Evolutionary conservation across 768 basidiomycete genomes (phyloP).

Genomic region (Ramaria sp.): DNA sequence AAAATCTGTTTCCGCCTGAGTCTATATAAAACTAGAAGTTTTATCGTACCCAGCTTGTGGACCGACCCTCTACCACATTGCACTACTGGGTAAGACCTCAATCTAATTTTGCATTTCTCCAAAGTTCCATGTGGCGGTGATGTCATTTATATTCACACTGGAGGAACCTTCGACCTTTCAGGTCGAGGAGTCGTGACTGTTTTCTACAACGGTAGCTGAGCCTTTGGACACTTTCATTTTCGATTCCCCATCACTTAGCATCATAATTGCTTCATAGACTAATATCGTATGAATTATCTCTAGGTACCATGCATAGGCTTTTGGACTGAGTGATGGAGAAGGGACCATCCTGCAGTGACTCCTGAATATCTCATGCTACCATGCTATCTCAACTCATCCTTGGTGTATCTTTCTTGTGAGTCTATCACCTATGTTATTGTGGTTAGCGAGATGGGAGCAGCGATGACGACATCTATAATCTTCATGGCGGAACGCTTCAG

Average conservation of each 20-base stretch:
- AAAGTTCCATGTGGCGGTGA: slow-evolving; percentile 26
- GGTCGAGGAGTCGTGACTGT: slow-evolving; percentile 38
- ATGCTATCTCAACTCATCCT: neutral
- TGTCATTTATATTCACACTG: slow-evolving; percentile 66
- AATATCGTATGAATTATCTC: too few species aligned
- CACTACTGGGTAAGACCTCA: neutral
- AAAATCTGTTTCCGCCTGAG: neutral
- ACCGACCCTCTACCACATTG: neutral
- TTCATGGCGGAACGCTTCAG: neutral
- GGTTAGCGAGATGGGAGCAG: neutral
- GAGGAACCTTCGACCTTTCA: slow-evolving; percentile 40
- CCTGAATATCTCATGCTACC: neutral
- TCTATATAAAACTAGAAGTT: neutral
- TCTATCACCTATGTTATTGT: neutral
- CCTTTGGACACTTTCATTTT: slow-evolving; percentile 15
- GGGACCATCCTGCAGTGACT: too few species aligned
- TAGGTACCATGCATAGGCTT: too few species aligned
- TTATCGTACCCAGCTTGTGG: neutral
- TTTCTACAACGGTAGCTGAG: slow-evolving; percentile 86
- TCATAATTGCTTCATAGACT: neutral
- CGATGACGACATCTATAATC: neutral
- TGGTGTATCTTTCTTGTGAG: neutral
- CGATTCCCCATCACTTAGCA: neutral
- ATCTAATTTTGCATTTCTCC: neutral
- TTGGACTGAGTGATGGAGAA: too few species aligned